These are phyloP conservation scores for Kurtzmaniella quercitrusa DNA, from an alignment of 1,139 yeast genomes.

Conservation along the genomic window DNA sequence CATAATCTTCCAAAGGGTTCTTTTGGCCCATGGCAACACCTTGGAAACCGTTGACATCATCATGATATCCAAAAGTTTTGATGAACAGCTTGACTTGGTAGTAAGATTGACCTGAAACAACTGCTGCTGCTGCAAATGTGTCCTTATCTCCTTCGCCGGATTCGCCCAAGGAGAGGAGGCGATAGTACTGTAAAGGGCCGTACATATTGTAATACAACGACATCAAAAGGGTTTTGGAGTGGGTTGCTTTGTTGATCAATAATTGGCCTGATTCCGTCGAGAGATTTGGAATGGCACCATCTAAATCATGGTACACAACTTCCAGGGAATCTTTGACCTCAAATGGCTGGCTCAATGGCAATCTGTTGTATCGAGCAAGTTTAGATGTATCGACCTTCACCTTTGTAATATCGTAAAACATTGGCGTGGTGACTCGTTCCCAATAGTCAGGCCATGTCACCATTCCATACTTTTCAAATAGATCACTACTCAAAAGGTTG, in stretches of 20 bases:
- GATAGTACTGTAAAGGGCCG: conserved; percentile 56
- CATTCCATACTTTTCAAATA: conserved; percentile 55
- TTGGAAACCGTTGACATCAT: conserved; percentile 20
- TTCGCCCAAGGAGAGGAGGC: conserved; percentile 54
- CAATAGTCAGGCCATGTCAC: conserved; percentile 84
- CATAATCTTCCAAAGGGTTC: conserved; percentile 29
- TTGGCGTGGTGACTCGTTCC: conserved; percentile 70
- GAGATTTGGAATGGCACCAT: conserved; percentile 57
- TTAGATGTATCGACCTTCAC: conserved; percentile 25
- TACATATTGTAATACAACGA: conserved; percentile 54
- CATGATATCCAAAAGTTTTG: conserved; percentile 29
- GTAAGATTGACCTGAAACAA: conserved; percentile 39
- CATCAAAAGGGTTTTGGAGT: conserved; percentile 47
- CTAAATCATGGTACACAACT: conserved; percentile 46
- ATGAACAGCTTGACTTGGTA: conserved; percentile 48
- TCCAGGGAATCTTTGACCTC: conserved; percentile 11
- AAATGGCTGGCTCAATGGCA: conserved; percentile 15
- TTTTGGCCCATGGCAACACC: conserved; percentile 43
- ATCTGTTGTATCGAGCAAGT: conserved; percentile 22
- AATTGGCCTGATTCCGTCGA: conserved; percentile 65
- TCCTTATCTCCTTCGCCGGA: conserved; percentile 70
- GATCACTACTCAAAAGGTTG: conserved; percentile 46
- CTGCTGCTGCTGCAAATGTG: conserved; percentile 58
- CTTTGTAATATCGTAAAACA: conserved; percentile 63
- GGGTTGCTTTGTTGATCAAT: conserved; percentile 49